A percentile compares a stretch with the other conserved stretches of the same genome.
These are phyloP conservation scores for Penicillium sp. DNA, from an alignment of 2,329 filamentous ascomycete species.

Conservation along the genomic window DNA sequence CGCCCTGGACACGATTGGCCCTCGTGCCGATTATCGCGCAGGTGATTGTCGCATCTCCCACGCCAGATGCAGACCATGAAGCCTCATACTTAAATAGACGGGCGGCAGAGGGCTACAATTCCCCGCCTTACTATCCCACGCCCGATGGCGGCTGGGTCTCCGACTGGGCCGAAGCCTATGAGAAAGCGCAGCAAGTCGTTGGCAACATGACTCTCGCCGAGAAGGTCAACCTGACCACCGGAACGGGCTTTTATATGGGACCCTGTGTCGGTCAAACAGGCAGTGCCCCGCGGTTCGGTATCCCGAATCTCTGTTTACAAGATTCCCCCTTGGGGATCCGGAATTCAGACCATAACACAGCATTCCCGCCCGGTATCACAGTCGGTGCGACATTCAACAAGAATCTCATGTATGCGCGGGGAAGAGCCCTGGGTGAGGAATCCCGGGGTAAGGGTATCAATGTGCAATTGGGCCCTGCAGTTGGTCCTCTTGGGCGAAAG, in stretches of 20 bases:
- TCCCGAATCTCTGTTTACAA: slow-evolving; percentile 69
- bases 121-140: slow-evolving; percentile 67
- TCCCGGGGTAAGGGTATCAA: slow-evolving; percentile 72
- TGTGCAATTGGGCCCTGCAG: slow-evolving; percentile 66
- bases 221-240: slow-evolving; percentile 74
- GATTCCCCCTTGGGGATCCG: slow-evolving; percentile 71
- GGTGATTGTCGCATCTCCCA: slow-evolving; percentile 8
- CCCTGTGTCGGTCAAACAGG: slow-evolving; percentile 76
- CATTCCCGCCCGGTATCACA: slow-evolving; percentile 77
- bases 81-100: slow-evolving; percentile 15
- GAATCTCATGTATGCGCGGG: slow-evolving; percentile 65
- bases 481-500: slow-evolving; percentile 70
- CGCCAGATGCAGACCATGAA: slow-evolving; percentile 6
- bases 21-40: slow-evolving; percentile 16
- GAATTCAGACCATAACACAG: slow-evolving; percentile 70
- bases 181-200: slow-evolving; percentile 66
- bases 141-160: slow-evolving; percentile 69
- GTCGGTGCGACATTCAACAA: slow-evolving; percentile 74
- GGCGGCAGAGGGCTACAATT: slow-evolving; percentile 24
- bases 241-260: slow-evolving; percentile 69
- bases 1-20: slow-evolving; percentile 17
- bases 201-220: slow-evolving; percentile 75
- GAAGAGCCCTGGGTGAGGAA: slow-evolving; percentile 67
- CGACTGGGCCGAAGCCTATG: slow-evolving; percentile 68
- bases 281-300: slow-evolving; percentile 66